phyloP scores from a whole-genome alignment of 1,284 basidiomycete genomes.

The Coniferiporia sulphurascens region DNA sequence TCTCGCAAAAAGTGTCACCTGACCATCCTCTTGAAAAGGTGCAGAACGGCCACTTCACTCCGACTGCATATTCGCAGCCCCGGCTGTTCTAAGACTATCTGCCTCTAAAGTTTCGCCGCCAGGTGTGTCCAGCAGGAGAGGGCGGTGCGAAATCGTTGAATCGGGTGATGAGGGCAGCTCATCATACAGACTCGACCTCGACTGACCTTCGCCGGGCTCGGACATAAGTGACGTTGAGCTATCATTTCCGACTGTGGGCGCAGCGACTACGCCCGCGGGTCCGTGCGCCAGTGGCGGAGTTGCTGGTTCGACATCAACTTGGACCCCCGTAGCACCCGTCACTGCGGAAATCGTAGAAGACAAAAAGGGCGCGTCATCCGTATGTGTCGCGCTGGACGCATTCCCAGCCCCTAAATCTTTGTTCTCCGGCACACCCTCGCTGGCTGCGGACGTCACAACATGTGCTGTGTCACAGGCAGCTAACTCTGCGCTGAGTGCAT shows the following conservation, averaged over 20 bases:
- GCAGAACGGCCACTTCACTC: too few relatives aligned
- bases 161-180: slow-evolving; percentile 34
- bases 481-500: slow-evolving; percentile 2
- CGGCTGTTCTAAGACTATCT: not conserved
- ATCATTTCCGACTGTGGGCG: not conserved
- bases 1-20: not conserved
- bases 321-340: not conserved
- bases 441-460: not conserved
- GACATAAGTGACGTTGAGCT: slow-evolving; percentile 26
- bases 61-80: not conserved
- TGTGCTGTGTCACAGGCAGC: not conserved
- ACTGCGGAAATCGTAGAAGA: not conserved
- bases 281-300: not conserved
- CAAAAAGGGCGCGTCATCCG: not conserved
- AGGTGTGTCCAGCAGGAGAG: slow-evolving; percentile 24
- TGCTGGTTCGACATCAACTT: not conserved
- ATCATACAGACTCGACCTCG: slow-evolving; percentile 28
- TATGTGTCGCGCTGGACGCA: not conserved
- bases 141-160: slow-evolving; percentile 32
- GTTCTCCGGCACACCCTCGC: not conserved
- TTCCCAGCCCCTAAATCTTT: not conserved
- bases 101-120: not conserved
- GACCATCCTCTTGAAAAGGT: not conserved
- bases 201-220: slow-evolving; percentile 25
- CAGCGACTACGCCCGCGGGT: not conserved